These are phyloP conservation scores for Albophoma yamanashiensis DNA, from an alignment of 2,329 filamentous ascomycete genomes.

Conservation along the genomic window DNA sequence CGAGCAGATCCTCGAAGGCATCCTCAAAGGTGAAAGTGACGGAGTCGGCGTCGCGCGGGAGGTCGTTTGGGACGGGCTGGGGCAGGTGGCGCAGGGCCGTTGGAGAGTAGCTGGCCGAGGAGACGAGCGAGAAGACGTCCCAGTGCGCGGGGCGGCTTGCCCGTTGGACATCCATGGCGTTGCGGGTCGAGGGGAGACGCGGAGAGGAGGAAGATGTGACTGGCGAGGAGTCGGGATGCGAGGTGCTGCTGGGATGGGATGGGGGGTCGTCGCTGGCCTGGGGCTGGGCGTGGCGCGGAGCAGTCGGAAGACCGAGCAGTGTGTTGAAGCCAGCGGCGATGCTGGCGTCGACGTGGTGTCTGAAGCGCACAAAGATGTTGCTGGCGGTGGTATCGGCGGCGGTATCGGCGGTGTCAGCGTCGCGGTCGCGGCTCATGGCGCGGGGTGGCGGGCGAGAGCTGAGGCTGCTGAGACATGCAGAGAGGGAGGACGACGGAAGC, in stretches of 20 bases:
- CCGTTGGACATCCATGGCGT: constrained; percentile 1
- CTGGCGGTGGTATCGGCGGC: not conserved
- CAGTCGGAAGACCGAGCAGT: constrained; percentile 4
- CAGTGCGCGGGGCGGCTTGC: not conserved
- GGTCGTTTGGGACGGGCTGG: constrained; percentile 35
- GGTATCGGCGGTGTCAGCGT: constrained; percentile 4
- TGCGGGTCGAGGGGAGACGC: not conserved
- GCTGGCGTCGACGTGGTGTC: constrained; percentile 23
- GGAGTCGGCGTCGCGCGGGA: constrained; percentile 23
- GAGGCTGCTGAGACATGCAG: not conserved
- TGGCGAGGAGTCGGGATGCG: constrained; percentile 3
- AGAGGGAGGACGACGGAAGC: not conserved
- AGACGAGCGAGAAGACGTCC: constrained; percentile 12
- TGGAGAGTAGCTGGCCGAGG: constrained; percentile 18
- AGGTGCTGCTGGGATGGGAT: not conserved
- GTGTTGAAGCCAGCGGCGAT: constrained; percentile 17
- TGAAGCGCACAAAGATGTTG: constrained; percentile 9
- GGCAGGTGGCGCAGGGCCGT: constrained; percentile 29
- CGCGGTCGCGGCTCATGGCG: constrained; percentile 10
- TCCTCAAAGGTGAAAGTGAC: constrained; percentile 41
- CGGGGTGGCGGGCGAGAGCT: not conserved
- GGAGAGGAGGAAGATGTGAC: not conserved
- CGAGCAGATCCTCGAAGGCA: constrained; percentile 47
- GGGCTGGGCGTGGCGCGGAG: not conserved
- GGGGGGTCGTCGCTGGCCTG: not conserved